These are phyloP conservation scores for Mycena polygramma DNA, from an alignment of 768 basidiomycete genomes.

Conservation along the genomic window DNA sequence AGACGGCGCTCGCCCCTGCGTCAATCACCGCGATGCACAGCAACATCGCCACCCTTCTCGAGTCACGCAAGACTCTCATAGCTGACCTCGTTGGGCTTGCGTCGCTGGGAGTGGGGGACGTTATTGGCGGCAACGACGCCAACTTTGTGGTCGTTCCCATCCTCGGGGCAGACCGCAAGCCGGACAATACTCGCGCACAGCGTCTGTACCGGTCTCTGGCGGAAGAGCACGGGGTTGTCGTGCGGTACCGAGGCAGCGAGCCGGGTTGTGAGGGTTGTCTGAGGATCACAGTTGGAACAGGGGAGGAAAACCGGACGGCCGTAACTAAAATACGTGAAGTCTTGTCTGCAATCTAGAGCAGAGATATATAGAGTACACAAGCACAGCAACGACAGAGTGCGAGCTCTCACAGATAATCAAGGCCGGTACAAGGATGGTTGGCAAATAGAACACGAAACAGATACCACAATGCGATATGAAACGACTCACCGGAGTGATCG, in stretches of 20 bases:
- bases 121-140: slow-evolving; percentile 87
- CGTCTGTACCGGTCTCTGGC: slow-evolving; percentile 86
- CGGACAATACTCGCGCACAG: slow-evolving; percentile 73
- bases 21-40: slow-evolving; percentile 74
- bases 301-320: slow-evolving; percentile 78
- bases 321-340: slow-evolving; percentile 67
- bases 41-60: slow-evolving; percentile 71
- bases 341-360: slow-evolving; percentile 44
- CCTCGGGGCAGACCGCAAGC: slow-evolving; percentile 59
- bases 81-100: slow-evolving; percentile 60
- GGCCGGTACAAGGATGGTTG: no score
- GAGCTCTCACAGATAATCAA: not conserved
- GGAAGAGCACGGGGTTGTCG: slow-evolving; percentile 88
- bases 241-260: slow-evolving; percentile 90
- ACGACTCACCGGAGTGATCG: no score
- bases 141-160: slow-evolving; percentile 93
- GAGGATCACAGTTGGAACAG: slow-evolving; percentile 90
- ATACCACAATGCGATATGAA: no score
- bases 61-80: slow-evolving; percentile 70
- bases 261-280: slow-evolving; percentile 89
- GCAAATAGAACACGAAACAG: no score
- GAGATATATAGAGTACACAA: not conserved
- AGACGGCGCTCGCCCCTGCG: slow-evolving; percentile 78
- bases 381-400: slow-evolving; percentile 1
- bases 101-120: slow-evolving; percentile 69